Conservation (phyloP, 1,139 yeast genomes). For the Eremothecium gossypii region DNA sequence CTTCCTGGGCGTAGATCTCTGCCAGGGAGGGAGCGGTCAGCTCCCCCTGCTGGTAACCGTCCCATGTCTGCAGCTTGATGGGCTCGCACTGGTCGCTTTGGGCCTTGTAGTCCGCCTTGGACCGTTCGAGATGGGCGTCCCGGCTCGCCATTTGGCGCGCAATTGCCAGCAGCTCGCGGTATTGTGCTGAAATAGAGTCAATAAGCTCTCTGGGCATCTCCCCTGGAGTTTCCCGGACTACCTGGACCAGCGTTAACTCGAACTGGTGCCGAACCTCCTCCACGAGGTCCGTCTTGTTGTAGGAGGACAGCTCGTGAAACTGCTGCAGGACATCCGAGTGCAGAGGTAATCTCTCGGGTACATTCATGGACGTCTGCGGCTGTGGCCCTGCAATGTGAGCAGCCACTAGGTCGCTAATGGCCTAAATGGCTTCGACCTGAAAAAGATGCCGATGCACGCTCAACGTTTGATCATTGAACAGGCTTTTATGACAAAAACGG, state of each 20-base stretch:
- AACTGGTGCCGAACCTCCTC: slow-evolving; percentile 6
- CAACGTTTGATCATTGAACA: too few species aligned
- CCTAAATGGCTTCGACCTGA: too few species aligned
- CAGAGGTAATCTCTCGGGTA: slow-evolving; percentile 7
- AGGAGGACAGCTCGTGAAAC: slow-evolving; percentile 5
- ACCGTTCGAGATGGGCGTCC: background rate
- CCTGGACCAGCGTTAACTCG: slow-evolving; percentile 1
- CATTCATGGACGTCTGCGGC: background rate
- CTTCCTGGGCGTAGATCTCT: slow-evolving; percentile 4
- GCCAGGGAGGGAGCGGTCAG: slow-evolving; percentile 10
- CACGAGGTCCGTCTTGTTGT: slow-evolving; percentile 1
- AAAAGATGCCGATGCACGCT: too few species aligned
- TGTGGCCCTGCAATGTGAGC: too few species aligned
- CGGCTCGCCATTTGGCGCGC: background rate
- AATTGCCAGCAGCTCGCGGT: background rate
- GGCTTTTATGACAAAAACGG: too few species aligned
- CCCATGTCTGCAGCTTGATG: slow-evolving; percentile 15
- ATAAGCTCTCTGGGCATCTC: slow-evolving; percentile 3
- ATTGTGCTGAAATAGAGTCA: background rate
- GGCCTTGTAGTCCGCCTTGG: slow-evolving; percentile 7
- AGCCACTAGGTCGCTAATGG: too few species aligned
- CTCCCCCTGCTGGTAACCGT: slow-evolving; percentile 9
- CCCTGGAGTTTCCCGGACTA: slow-evolving; percentile 4
- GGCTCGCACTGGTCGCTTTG: slow-evolving; percentile 8
- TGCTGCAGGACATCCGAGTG: slow-evolving; percentile 5